Conservation (phyloP, 1,284 basidiomycete species). For the Filobasidium uniguttulatum region DNA sequence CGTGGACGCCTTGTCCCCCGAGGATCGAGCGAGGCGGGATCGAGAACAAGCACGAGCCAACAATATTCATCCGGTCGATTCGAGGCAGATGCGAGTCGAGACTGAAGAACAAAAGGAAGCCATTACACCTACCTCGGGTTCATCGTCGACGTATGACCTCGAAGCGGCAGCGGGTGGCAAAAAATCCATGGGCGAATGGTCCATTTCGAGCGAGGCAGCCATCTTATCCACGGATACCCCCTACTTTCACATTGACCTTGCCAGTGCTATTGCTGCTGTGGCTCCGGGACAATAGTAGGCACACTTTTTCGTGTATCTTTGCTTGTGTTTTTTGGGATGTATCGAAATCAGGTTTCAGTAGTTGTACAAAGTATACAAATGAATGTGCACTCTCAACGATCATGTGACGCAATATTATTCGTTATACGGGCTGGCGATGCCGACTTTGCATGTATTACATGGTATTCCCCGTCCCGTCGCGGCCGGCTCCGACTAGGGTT, state of each 20-base stretch:
- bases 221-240: constrained; percentile 24
- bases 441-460: too few species aligned
- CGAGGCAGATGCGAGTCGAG: constrained; percentile 18
- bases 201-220: constrained; percentile 22
- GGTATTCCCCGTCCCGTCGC: too few species aligned
- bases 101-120: constrained; percentile 15
- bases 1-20: constrained; percentile 16
- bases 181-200: constrained; percentile 15
- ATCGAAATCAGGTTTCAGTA: too few species aligned
- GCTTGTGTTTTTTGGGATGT: too few species aligned
- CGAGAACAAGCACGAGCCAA: constrained; percentile 12
- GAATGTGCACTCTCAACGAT: too few species aligned
- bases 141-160: constrained; percentile 1
- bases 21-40: constrained; percentile 17
- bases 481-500: not conserved
- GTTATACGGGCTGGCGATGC: too few species aligned
- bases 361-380: too few species aligned
- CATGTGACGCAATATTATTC: too few species aligned
- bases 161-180: constrained; percentile 13
- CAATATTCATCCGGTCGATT: constrained; percentile 1
- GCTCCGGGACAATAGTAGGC: constrained; percentile 14
- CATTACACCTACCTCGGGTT: not conserved
- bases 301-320: too few species aligned
- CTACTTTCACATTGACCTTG: constrained; percentile 38
- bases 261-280: constrained; percentile 26